Evolutionary conservation across 2,329 filamentous ascomycete species (phyloP), one percentile per base, ranked within the genome.

Genomic region (Grosmannia penicillata): DNA sequence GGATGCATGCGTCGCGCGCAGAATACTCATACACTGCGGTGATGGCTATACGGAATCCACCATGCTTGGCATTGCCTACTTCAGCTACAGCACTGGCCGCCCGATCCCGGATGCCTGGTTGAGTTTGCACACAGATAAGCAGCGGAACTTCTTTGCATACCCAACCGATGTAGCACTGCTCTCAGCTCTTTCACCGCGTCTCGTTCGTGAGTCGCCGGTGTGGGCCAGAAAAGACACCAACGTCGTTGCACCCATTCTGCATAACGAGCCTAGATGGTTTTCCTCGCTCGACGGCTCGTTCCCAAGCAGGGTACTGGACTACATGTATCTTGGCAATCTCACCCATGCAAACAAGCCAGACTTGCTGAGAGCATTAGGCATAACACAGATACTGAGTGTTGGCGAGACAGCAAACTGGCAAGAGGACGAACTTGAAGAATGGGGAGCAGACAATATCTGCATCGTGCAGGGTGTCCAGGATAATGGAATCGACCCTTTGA

Each of bases 41-140:
- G 91, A 98, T 56, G 91, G 91, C 15, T 98, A 98, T 52, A 98
- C 91, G 0, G 91, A 98, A 58, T 89, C 82, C 1, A 86, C 86
- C 2, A 70, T 98, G 56, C 68, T 98, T 15, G 85, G 75, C 2
- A 74, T 98, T 28, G 84, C 89, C 9, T 98, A 98, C 58, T 85
- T 80, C 54, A 93, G 93, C 69, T 98, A 86, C 57, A 84, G 82
- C 38, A 84, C 91, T 44, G 85, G 84, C 7, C 66, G 76, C 10
- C 72, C 87, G 0, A 72, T 89, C 1, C 81, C 87, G 22, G 75
- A 86, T 40, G 87, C 91, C 8, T 96, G 87, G 87, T 66, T 96
- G 9, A 70, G 75, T 42, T 65, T 98, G 35, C 91, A 98, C 55
- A 78, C 77, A 10, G 69, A 75, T 11, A 84, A 82, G 56, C 68